Evolutionary conservation across 1,284 basidiomycete genomes (phyloP), one percentile per base, ranked within the genome.

Genomic region (Irpex sp.): DNA sequence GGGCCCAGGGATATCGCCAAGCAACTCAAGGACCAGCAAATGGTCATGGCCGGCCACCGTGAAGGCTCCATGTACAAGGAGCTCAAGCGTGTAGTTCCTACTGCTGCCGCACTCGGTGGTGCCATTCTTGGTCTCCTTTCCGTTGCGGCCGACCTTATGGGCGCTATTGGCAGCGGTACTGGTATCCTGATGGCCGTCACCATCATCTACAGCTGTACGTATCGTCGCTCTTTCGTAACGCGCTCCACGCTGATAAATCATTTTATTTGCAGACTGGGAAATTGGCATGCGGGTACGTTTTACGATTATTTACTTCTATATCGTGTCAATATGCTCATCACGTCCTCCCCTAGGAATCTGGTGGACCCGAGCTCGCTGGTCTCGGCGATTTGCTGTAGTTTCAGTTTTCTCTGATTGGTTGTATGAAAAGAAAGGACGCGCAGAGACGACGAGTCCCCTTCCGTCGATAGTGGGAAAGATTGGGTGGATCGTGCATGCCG

Each of bases 41-140:
- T 98, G 93, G 97, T 98, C 62, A 97, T 98, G 88, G 95, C 96
- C 26, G 96, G 97, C 62, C 96, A 98, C 77, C 90, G 95, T 68
- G 97, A 98, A 74, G 95, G 92, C 39, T 93, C 90, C 33, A 97
- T 98, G 94, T 98, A 98, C 86, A 98, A 98, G 83, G 97, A 98
- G 76, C 87, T 98, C 67, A 99, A 98, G 84, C 87, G 95, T 56
- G 91, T 98, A 68, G 97, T 99, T 67, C 97, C 97, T 0, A 98
- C 96, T 17, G 97, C 97, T 6, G 97, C 97, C 13, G 94, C 96
- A 1, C 94, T 98, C 68, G 97, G 97, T 63, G 97, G 97, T 61
- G 97, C 96, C 31, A 93, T 96, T 65, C 90, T 98, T 36, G 97
- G 97, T 57, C 81, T 97, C 21, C 82, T 98, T 19, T 94, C 92